Percentiles rank a stretch among this genome's conserved stretches.
These are phyloP conservation scores for Nepenthes mirabilis DNA, from an alignment of 148 eudicot species.

Conservation along the genomic window DNA sequence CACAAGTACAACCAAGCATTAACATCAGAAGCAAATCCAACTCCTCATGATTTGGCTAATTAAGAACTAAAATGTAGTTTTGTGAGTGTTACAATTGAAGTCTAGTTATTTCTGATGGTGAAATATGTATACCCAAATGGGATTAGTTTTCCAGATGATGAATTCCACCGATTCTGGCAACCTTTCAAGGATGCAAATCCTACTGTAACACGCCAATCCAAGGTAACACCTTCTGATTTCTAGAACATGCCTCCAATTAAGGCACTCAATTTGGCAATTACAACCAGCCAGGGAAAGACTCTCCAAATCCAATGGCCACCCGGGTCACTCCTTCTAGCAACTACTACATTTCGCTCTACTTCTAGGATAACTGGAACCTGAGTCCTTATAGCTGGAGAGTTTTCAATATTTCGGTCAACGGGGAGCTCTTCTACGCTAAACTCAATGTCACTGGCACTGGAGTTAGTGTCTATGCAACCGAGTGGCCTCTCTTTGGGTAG, in stretches of 20 bases:
- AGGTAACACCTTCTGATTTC: slow-evolving; percentile 40
- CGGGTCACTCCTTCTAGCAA: slow-evolving; percentile 24
- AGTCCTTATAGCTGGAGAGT: slow-evolving; percentile 86
- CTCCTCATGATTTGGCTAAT: too few relatives aligned
- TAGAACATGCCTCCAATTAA: slow-evolving; percentile 76
- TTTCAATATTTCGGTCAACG: slow-evolving; percentile 48
- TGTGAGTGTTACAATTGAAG: background rate
- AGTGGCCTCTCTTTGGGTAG: slow-evolving; percentile 70
- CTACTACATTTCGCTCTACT: slow-evolving; percentile 71
- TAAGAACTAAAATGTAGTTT: background rate
- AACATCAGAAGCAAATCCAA: too few relatives aligned
- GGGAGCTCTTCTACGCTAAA: slow-evolving; percentile 25
- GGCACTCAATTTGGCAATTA: slow-evolving; percentile 40
- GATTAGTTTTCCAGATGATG: slow-evolving; percentile 86
- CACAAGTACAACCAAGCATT: too few relatives aligned
- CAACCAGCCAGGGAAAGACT: slow-evolving; percentile 54
- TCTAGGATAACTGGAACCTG: slow-evolving; percentile 63
- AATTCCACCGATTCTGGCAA: slow-evolving; percentile 57
- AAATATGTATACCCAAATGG: background rate
- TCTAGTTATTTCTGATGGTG: slow-evolving; percentile 4
- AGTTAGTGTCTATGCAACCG: slow-evolving; percentile 33
- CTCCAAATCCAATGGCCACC: slow-evolving; percentile 59
- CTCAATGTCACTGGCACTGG: slow-evolving; percentile 56
- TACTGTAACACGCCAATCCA: slow-evolving; percentile 24
- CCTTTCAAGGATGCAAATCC: slow-evolving; percentile 41